Conservation (phyloP, 805 yeast species). For the Ogataea trehaloabstinens region DNA sequence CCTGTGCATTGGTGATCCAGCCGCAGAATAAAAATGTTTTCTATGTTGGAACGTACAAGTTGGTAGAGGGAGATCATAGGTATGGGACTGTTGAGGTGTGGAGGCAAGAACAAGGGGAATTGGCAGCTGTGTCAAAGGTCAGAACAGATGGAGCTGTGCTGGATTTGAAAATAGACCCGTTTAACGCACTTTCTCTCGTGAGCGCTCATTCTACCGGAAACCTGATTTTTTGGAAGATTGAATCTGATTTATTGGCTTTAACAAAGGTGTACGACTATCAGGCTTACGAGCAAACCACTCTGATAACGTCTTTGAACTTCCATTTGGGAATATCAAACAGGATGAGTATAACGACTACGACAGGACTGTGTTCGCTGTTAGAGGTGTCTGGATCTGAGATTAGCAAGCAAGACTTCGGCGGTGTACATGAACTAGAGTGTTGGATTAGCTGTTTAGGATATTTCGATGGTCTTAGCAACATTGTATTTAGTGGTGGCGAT, state of each 20-base stretch:
- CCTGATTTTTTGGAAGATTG: conserved; percentile 58
- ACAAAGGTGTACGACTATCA: conserved; percentile 34
- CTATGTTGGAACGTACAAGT: conserved; percentile 77
- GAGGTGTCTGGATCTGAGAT: conserved; percentile 24
- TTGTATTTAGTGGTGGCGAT: conserved; percentile 88
- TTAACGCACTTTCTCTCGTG: conserved; percentile 43
- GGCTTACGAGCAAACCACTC: conserved; percentile 43
- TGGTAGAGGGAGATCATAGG: conserved; percentile 58
- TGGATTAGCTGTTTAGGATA: conserved; percentile 83
- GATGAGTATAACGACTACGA: conserved; percentile 61
- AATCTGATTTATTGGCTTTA: conserved; percentile 19
- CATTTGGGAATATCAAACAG: conserved; percentile 39
- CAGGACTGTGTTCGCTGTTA: conserved; percentile 55
- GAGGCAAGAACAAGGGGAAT: conserved; percentile 16
- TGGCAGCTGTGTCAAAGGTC: conserved; percentile 18
- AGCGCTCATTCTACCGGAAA: conserved; percentile 84
- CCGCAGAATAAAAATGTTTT: conserved; percentile 48
- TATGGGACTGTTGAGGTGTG: conserved; percentile 59
- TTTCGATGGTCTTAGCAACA: conserved; percentile 47
- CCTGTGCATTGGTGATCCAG: conserved; percentile 72
- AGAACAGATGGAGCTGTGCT: conserved; percentile 63
- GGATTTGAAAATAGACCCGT: conserved; percentile 70
- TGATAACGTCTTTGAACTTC: conserved; percentile 67
- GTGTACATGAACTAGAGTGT: conserved; percentile 71
- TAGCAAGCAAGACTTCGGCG: conserved; percentile 25